These are phyloP conservation scores for Monosporascus sp. DNA, from an alignment of 2,329 filamentous ascomycete genomes.

Conservation along the genomic window DNA sequence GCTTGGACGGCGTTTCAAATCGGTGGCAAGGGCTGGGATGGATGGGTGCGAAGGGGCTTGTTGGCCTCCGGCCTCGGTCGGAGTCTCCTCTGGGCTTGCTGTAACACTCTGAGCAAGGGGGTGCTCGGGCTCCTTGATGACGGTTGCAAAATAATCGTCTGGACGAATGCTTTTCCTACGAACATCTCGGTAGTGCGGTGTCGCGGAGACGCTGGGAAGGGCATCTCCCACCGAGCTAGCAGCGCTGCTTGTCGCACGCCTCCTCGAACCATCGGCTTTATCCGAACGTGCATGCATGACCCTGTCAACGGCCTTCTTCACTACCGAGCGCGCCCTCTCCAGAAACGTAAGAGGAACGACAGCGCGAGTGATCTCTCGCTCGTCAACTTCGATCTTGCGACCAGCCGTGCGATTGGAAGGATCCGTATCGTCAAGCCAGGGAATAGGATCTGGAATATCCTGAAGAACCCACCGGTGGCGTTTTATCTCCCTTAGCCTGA, in stretches of 20 bases:
- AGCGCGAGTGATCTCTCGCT: conserved; percentile 80
- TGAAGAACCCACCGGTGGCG: conserved; percentile 86
- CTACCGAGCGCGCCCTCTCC: conserved; percentile 74
- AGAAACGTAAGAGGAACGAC: conserved; percentile 86
- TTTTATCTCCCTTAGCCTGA: conserved; percentile 87
- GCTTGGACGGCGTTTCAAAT: conserved; percentile 27
- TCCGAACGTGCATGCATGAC: conserved; percentile 57
- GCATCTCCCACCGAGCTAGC: conserved; percentile 59
- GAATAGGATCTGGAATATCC: conserved; percentile 65
- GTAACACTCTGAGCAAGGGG: conserved; percentile 70
- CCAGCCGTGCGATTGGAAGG: conserved; percentile 72
- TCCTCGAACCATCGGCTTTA: conserved; percentile 50
- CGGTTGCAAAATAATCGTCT: conserved; percentile 48
- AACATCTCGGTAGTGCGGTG: conserved; percentile 47
- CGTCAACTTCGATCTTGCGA: conserved; percentile 86
- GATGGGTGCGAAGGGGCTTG: conserved; percentile 32
- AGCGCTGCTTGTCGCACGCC: conserved; percentile 55
- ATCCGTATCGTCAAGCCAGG: conserved; percentile 94
- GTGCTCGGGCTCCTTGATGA: conserved; percentile 53
- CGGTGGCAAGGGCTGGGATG: conserved; percentile 32
- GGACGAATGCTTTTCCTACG: conserved; percentile 48
- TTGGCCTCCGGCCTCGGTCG: conserved; percentile 22
- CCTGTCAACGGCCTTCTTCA: conserved; percentile 62
- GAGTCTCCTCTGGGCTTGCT: conserved; percentile 56
- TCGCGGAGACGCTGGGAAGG: conserved; percentile 39